phyloP scores from a whole-genome alignment of 148 eudicot genomes.

The Vaccinium myrtillus region DNA sequence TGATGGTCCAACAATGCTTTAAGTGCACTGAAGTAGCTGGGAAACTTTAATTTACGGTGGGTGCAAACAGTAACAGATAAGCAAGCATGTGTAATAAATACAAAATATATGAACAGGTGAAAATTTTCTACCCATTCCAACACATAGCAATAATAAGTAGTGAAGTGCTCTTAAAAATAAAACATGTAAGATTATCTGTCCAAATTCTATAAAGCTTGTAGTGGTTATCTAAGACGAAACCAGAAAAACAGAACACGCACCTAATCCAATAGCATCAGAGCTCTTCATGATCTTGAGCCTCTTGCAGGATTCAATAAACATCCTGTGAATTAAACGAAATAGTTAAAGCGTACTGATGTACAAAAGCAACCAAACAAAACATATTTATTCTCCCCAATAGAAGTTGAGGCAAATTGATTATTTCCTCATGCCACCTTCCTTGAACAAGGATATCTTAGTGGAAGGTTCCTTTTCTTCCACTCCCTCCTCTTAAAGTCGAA shows the following conservation, averaged over 20 bases:
- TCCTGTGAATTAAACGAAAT: slow-evolving; percentile 35
- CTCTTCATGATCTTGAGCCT: slow-evolving; percentile 81
- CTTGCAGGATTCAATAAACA: slow-evolving; percentile 73
- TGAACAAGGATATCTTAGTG: background rate
- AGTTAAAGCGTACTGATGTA: background rate
- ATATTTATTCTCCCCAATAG: background rate
- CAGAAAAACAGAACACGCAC: slow-evolving; percentile 21
- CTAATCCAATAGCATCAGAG: slow-evolving; percentile 81
- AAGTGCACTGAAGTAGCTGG: background rate
- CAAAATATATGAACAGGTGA: background rate
- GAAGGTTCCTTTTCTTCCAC: background rate
- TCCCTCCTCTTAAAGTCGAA: background rate
- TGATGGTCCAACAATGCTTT: background rate
- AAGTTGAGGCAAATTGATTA: background rate
- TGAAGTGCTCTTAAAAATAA: background rate
- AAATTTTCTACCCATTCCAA: background rate
- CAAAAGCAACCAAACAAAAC: background rate
- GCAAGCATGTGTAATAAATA: background rate
- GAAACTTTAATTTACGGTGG: background rate
- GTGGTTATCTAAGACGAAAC: background rate
- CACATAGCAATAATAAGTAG: background rate
- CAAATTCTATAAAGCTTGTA: background rate
- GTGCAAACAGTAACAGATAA: background rate
- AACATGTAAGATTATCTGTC: background rate
- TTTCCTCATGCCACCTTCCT: background rate